A percentile compares a stretch with the other conserved stretches of the same genome.
These are phyloP conservation scores for Beta vulgaris DNA, from an alignment of 148 eudicot genomes.

Conservation along the genomic window DNA sequence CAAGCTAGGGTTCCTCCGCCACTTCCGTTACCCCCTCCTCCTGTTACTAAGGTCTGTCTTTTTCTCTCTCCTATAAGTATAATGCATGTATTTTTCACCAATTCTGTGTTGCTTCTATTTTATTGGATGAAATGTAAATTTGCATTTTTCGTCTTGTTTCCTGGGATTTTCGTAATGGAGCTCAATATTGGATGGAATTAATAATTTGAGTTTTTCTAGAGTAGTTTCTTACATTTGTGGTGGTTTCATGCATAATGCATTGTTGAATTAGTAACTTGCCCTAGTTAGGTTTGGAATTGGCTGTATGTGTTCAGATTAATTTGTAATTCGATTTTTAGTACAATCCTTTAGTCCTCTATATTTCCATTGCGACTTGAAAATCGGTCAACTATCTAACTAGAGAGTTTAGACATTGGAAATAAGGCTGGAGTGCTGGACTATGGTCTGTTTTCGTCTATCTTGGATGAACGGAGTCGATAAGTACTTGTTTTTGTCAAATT, in stretches of 20 bases:
- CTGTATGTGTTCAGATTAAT: background rate
- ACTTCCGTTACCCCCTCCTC: conserved; percentile 37
- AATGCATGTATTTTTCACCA: background rate
- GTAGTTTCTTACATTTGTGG: too few relatives aligned
- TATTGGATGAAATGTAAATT: too few relatives aligned
- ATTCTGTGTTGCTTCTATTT: too few relatives aligned
- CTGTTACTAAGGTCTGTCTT: conserved; percentile 39
- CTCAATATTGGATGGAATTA: too few relatives aligned
- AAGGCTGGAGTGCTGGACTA: background rate
- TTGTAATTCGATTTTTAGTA: background rate
- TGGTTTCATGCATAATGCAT: too few relatives aligned
- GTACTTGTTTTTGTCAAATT: background rate
- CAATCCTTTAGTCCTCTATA: background rate
- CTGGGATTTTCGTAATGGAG: too few relatives aligned
- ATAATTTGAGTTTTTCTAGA: too few relatives aligned
- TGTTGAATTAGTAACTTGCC: background rate
- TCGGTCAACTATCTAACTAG: background rate
- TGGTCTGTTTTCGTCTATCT: background rate
- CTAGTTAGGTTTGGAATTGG: background rate
- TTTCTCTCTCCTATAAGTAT: background rate
- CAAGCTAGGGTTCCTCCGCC: conserved; percentile 59
- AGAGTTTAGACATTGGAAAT: background rate
- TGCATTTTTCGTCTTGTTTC: background rate
- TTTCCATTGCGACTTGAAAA: background rate
- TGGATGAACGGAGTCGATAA: background rate